Evolutionary conservation across 192 early-diverging fungal species (phyloP).

Genomic region (Gonapodya sp.): DNA sequence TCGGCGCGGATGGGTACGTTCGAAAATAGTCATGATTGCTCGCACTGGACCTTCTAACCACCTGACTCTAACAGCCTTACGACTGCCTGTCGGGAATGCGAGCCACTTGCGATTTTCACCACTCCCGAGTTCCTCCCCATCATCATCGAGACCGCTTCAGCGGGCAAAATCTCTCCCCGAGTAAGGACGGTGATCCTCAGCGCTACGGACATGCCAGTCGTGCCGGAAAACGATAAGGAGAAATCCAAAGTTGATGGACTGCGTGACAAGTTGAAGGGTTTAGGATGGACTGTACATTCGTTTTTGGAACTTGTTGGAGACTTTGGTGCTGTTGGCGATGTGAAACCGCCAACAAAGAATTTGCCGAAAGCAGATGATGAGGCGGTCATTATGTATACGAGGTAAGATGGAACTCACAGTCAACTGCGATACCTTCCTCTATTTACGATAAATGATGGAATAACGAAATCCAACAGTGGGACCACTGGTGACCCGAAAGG

Average conservation of each 20-base stretch:
- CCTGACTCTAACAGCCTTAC: not conserved
- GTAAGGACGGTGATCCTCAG: not conserved
- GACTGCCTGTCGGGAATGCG: not conserved
- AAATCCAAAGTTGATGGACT: not conserved
- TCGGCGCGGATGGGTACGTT: not conserved
- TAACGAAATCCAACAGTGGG: constrained; percentile 47
- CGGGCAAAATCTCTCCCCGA: not conserved
- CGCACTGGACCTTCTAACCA: too few relatives aligned
- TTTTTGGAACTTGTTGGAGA: not conserved
- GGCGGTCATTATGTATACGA: not conserved
- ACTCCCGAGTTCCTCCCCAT: not conserved
- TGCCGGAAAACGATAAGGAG: not conserved
- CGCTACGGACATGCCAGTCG: not conserved
- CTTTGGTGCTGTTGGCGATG: not conserved
- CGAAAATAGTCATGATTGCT: not conserved
- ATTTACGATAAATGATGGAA: not conserved
- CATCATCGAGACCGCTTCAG: not conserved
- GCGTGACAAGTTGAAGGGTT: not conserved
- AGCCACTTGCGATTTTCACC: not conserved
- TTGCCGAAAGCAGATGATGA: not conserved
- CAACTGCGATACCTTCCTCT: not conserved
- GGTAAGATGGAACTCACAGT: too few relatives aligned
- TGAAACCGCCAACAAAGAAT: not conserved
- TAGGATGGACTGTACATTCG: not conserved
- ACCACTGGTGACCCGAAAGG: constrained; percentile 90